Base-by-base conservation (phyloP, 2,329 filamentous ascomycete genomes). In the Shiraia sp. region DNA sequence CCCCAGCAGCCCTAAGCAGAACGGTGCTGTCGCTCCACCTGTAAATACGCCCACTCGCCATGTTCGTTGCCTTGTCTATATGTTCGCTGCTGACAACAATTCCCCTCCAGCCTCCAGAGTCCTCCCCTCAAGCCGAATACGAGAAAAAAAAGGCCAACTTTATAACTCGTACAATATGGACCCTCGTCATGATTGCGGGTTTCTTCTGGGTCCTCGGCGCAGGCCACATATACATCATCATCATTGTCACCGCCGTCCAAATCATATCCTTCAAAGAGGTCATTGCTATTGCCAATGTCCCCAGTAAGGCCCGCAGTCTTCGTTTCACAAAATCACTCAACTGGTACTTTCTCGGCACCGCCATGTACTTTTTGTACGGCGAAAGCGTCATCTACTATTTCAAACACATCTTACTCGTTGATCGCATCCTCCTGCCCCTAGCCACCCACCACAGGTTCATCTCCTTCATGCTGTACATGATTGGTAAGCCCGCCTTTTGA, bases 311-410 rank as follows among this genome's bases (percentile, higher is more conserved):
- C 51, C 86, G 92, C 64, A 90, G 92, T 67, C 79, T 99, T 47
- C 87, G 87, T 45, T 95, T 95, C 59, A 96, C 92, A 54, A 96
- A 96, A 77, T 90, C 89, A 55, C 77, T 99, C 59, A 97, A 97
- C 73, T 99, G 93, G 93, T 99, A 99, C 72, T 99, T 95, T 77
- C 80, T 99, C 39, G 93, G 90, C n/a, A 90, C 88, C 17, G 96
- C 92, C 57, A 97, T 99, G 92, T 99, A 99, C 78, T 99, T 96
- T 61, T 79, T 99, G 36, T 99, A 99, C 68, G 93, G 93, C 65
- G 93, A 99, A 75, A 96, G 90, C 62, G 92, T 99, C 65, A 96
- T 99, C 64, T 99, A 99, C 76, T 99, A 99, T 75, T 99, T 99
- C 75, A 99, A 99, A 79, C 93, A 99, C 69, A 92, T 99, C 55